These are phyloP conservation scores for Cercospora zeae-maydis DNA, from an alignment of 2,329 filamentous ascomycete genomes.

Conservation along the genomic window DNA sequence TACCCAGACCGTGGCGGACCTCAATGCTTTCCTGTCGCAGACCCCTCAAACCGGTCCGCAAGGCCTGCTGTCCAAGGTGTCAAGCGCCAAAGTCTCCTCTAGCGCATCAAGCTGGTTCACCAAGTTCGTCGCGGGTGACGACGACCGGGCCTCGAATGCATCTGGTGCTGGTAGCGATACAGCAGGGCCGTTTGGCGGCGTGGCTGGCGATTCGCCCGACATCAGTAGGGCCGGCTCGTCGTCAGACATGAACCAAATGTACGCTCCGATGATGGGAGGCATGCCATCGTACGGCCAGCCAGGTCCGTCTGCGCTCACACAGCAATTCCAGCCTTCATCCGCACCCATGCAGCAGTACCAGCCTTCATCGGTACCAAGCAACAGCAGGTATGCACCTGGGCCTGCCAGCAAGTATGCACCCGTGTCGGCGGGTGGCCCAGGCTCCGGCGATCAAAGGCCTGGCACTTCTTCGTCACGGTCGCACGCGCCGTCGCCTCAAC, in stretches of 20 bases:
- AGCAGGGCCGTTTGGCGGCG: constrained; percentile 66
- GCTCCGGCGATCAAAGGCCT: constrained; percentile 26
- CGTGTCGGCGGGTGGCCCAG: constrained; percentile 17
- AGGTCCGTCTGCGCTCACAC: constrained; percentile 16
- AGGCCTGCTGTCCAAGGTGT: constrained; percentile 92
- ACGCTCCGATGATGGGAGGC: constrained; percentile 52
- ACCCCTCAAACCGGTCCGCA: constrained; percentile 66
- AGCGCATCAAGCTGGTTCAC: constrained; percentile 91
- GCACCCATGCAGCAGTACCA: constrained; percentile 23
- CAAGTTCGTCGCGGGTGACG: constrained; percentile 92
- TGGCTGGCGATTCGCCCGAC: constrained; percentile 59
- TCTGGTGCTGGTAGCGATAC: constrained; percentile 39
- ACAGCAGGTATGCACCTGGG: constrained; percentile 32
- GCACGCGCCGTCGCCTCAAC: constrained; percentile 27
- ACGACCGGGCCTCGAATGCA: constrained; percentile 60
- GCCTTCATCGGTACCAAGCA: constrained; percentile 25
- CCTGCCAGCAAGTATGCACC: constrained; percentile 23
- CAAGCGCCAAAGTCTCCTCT: constrained; percentile 90
- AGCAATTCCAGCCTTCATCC: constrained; percentile 21
- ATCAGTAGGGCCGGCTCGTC: constrained; percentile 58
- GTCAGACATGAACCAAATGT: constrained; percentile 60
- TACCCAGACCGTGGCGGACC: constrained; percentile 73
- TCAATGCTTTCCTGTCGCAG: constrained; percentile 77
- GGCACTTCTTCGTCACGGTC: constrained; percentile 21
- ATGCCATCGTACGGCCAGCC: constrained; percentile 26